Percentiles rank a stretch among this genome's conserved stretches.
phyloP scores from a whole-genome alignment of 306 rosid species.

The Cucumis cinereus region DNA sequence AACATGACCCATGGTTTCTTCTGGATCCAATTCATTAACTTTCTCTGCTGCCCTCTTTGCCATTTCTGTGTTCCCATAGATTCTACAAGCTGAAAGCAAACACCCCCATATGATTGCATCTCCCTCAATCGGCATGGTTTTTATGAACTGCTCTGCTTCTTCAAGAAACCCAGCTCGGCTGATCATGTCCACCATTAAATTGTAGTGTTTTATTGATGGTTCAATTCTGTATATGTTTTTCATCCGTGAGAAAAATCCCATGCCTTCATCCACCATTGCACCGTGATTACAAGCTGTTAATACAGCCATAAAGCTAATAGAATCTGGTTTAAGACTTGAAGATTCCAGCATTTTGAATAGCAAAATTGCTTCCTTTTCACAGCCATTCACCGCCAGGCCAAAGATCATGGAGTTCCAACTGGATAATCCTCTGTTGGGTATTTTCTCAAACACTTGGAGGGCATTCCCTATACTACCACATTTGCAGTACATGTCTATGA shows the following conservation, averaged over 20 bases:
- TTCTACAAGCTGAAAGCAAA: conserved; percentile 63
- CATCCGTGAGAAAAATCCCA: conserved; percentile 42
- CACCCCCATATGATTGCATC: conserved; percentile 83
- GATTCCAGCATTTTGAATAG: conserved; percentile 47
- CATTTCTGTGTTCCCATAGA: conserved; percentile 44
- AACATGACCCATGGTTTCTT: conserved; percentile 51
- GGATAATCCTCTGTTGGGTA: conserved; percentile 37
- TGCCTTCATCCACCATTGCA: conserved; percentile 49
- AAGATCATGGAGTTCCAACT: conserved; percentile 71
- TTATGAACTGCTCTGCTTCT: conserved; percentile 65
- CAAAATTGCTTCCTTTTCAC: conserved; percentile 47
- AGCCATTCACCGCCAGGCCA: conserved; percentile 68
- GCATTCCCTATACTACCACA: conserved; percentile 58
- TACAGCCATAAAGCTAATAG: conserved; percentile 61
- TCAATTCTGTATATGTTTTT: conserved; percentile 29
- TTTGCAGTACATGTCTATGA: conserved; percentile 77
- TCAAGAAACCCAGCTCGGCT: conserved; percentile 59
- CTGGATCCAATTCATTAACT: conserved; percentile 45
- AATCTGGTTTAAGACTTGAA: conserved; percentile 38
- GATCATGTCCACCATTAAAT: conserved; percentile 64
- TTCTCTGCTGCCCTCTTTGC: conserved; percentile 52
- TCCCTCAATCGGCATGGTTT: conserved; percentile 38
- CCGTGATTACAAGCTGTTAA: conserved; percentile 69
- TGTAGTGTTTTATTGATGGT: conserved; percentile 66
- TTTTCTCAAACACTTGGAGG: conserved; percentile 39